phyloP scores from a whole-genome alignment of 768 basidiomycete genomes.

The Gelatoporia subvermispora region DNA sequence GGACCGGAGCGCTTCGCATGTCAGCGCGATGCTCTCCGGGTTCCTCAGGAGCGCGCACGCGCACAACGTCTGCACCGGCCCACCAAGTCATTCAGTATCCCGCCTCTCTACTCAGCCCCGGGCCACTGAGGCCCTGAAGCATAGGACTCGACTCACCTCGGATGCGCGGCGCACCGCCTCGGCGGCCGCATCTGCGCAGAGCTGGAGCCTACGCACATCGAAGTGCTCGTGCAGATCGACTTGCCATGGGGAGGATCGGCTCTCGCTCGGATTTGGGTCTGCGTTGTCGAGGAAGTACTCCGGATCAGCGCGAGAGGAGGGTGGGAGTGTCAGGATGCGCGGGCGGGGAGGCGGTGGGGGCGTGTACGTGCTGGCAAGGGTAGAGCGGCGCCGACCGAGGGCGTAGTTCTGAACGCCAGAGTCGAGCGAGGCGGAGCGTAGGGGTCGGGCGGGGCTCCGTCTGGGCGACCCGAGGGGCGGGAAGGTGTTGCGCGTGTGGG shows the following conservation, averaged over 20 bases:
- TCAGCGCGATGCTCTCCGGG: conserved; percentile 8
- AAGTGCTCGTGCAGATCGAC: conserved; percentile 9
- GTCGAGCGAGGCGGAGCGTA: background rate
- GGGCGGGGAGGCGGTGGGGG: conserved; percentile 11
- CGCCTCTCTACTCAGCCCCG: too few relatives aligned
- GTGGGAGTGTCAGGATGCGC: conserved; percentile 9
- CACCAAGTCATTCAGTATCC: background rate
- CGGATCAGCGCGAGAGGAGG: conserved; percentile 1
- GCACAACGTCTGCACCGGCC: conserved; percentile 5
- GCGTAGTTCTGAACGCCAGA: background rate
- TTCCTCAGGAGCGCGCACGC: conserved; percentile 13
- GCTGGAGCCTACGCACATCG: conserved; percentile 7
- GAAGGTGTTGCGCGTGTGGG: background rate
- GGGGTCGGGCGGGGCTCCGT: background rate
- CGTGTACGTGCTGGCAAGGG: background rate
- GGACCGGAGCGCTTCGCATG: conserved; percentile 8
- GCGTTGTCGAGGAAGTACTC: background rate
- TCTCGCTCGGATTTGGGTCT: too few relatives aligned
- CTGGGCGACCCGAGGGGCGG: background rate
- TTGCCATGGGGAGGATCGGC: conserved; percentile 1
- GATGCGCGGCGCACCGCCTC: conserved; percentile 13
- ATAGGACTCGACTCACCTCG: conserved; percentile 6
- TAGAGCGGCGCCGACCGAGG: background rate
- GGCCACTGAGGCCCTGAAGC: background rate
- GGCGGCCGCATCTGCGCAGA: conserved; percentile 9